A percentile compares a stretch with the other conserved stretches of the same genome.
phyloP scores from a whole-genome alignment of 495 filamentous ascomycete species.

The Podospora sp. region DNA sequence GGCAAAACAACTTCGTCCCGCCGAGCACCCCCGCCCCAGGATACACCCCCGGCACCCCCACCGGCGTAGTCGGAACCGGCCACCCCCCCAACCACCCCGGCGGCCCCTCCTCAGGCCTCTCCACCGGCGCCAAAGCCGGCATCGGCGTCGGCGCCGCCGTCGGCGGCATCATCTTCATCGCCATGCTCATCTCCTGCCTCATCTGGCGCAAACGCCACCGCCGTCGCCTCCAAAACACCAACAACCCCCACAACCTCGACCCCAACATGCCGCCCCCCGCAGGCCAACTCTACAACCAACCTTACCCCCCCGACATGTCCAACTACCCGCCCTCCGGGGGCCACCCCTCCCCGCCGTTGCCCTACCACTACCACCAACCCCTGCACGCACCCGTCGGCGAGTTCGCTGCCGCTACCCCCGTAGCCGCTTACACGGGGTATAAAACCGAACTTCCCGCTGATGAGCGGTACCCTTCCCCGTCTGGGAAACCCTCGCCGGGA shows the following conservation, averaged over 20 bases:
- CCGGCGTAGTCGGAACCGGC: slow-evolving; percentile 16
- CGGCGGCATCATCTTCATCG: slow-evolving; percentile 24
- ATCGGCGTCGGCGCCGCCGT: slow-evolving; percentile 27
- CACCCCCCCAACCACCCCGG: not conserved
- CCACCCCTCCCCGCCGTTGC: slow-evolving; percentile 7
- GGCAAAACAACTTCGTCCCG: slow-evolving; percentile 25
- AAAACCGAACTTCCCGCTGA: slow-evolving; percentile 26
- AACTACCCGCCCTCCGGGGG: slow-evolving; percentile 7
- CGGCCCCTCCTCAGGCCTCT: not conserved
- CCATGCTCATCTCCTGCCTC: slow-evolving; percentile 5
- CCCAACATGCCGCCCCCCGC: slow-evolving; percentile 4
- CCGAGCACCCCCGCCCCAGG: slow-evolving; percentile 20
- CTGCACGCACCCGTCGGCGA: not conserved
- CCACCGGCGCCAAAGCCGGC: slow-evolving; percentile 24
- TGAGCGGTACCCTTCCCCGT: slow-evolving; percentile 1
- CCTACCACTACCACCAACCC: not conserved
- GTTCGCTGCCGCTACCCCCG: not conserved
- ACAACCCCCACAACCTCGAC: not conserved
- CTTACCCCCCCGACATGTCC: slow-evolving; percentile 7
- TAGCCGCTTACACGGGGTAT: slow-evolving; percentile 20
- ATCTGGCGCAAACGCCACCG: slow-evolving; percentile 6
- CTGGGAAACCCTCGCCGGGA: not conserved
- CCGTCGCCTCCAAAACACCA: not conserved
- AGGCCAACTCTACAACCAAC: slow-evolving; percentile 14
- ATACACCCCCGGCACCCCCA: slow-evolving; percentile 20